Conservation (phyloP, 31 red algal species). For the Pterothamnion heteromorphum region DNA sequence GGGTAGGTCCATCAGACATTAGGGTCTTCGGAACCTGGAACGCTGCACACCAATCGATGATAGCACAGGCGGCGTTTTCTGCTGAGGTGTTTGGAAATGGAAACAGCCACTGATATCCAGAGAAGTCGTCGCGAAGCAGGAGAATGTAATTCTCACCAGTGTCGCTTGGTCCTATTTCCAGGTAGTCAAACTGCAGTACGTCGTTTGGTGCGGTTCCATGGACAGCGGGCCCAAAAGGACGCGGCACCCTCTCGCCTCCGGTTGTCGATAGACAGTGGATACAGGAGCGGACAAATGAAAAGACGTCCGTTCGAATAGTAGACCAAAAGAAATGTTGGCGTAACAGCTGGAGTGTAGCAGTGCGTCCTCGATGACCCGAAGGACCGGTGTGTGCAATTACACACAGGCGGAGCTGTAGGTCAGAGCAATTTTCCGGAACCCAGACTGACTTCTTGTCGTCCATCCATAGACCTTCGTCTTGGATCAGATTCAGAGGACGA, state of each 20-base stretch:
- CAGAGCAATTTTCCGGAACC: constrained; percentile 14
- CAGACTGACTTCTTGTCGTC: not conserved
- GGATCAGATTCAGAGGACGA: not conserved
- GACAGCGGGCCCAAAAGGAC: not conserved
- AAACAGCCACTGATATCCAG: not conserved
- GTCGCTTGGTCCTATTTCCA: not conserved
- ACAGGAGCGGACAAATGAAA: not conserved
- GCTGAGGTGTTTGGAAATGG: too few relatives aligned
- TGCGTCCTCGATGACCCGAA: not conserved
- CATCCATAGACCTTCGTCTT: not conserved
- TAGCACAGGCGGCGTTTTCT: too few relatives aligned
- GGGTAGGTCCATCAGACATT: too few relatives aligned
- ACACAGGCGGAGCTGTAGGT: constrained; percentile 37
- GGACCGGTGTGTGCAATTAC: constrained; percentile 34
- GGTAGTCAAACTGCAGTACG: not conserved
- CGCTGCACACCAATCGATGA: constrained; percentile 25
- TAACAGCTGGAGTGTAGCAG: not conserved
- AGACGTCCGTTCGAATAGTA: not conserved
- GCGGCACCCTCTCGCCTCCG: not conserved
- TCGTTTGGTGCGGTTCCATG: constrained; percentile 12
- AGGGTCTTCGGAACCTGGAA: too few relatives aligned
- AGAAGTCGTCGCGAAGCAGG: not conserved
- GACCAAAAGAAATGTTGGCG: not conserved
- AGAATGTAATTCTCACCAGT: not conserved
- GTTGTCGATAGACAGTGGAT: constrained; percentile 7